Evolutionary conservation across 345 rosid species (phyloP), one percentile per base, ranked within the genome.

Genomic region (Schrenkiella parvula): DNA sequence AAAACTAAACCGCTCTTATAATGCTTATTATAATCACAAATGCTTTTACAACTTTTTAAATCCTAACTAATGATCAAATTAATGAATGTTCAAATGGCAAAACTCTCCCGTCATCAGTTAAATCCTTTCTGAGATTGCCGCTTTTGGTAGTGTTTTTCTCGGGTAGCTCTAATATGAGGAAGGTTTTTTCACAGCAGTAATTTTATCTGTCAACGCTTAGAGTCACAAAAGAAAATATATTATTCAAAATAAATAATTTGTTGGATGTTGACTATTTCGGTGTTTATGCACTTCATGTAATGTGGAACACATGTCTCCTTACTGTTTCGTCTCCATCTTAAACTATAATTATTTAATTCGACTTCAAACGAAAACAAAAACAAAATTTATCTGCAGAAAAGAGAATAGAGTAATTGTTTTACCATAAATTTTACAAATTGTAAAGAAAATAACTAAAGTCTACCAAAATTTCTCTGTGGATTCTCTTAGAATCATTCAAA

Each of bases 161-260:
- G 26, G 48, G 74, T 47, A 58, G 66, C n/a, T 47, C 39, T 23
- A 58, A 58, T 47, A 15, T 70, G 74, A 46, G 74, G 74, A 25
- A 58, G 73, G 66, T 17, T 35, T 46, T 44, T 15, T 7, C n/a
- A 70, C 47, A 23, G 26, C 57, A 34, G 22, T 11, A 23, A 57
- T 32, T 46, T 46, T n/a, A 4, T 14, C 9, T 47, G 38, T 58
- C 74, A 32, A 57, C 28, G 11, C 31, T 19, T 26, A 26, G 5
- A 14, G 57, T 52, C 26, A 14, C 34, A 14, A 43, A 43, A n/a
- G n/a, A n/a, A 15, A 25, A 2, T 0, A 39, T 4, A 48, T 10
- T n/a, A 6, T 4, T 1, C 1, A 8, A 41, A 28, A 39, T 2
- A 7, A 1, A 44, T 10, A 44, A 56, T 69, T 34, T 70, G 66